Base-by-base conservation (phyloP, 768 basidiomycete species). In the Auricularia cornea region DNA sequence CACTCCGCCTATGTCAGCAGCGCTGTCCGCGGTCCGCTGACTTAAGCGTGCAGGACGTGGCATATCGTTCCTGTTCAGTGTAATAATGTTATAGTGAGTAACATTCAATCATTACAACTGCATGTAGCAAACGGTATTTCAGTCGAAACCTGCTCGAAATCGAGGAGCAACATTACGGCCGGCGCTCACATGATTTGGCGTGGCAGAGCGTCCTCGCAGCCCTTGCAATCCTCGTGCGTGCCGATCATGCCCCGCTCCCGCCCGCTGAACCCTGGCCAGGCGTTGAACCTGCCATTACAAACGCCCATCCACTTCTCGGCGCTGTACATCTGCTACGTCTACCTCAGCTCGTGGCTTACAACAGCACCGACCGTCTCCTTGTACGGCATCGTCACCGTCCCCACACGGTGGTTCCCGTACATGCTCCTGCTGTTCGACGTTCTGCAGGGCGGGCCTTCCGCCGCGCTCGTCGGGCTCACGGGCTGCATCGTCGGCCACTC, bases 401-500 rank as follows among this genome's bases (percentile, higher is more conserved):
- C 90, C 1, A 72, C 89, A 63, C 75, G 76, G 65, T 94, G 88
- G 73, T 83, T 87, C 64, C 90, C 93, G 1, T 92, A 87, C 70
- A 78, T 83, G 41, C 79, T 94, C 70, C 81, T 94, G 60, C 84
- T 70, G 40, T 74, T 95, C 69, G 93, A 94, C 72, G 71, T 89
- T 57, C 70, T 94, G 68, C 79, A 80, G 64, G 84, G 75, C 12
- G 75, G 75, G 12, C 65, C 85, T 0, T 41, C 64, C 1, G 82
- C 80, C 3, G 88, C 86, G 3, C 81, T 84, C 6, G 69, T 77
- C 30, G 76, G 81, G 29, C 71, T 91, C 59, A 85, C 86, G 0
- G 93, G 93, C 8, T 81, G 88, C 35, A 79, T 90, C 33, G 82
- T 87, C 2, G 92, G 92, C 0, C 91, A 94, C 70, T 71, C 83